Conservation (phyloP, 2,329 filamentous ascomycete species). For the Aspergillus sp. region DNA sequence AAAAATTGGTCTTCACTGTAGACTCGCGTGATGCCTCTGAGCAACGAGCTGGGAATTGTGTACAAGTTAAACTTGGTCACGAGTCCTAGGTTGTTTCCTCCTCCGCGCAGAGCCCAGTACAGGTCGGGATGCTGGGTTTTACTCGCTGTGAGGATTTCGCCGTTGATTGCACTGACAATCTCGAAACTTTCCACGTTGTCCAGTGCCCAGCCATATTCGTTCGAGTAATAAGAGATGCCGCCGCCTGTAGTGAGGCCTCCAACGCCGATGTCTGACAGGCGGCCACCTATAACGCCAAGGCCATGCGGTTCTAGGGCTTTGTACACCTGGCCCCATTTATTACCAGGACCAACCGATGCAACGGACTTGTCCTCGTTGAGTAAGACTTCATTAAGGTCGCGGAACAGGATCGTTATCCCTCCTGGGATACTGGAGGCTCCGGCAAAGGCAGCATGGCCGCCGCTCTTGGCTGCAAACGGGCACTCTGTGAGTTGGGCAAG, state of each 20-base stretch:
- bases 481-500: constrained; percentile 38
- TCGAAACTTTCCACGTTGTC: constrained; percentile 20
- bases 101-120: constrained; percentile 48
- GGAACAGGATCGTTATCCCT: constrained; percentile 42
- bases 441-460: constrained; percentile 62
- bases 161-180: constrained; percentile 15
- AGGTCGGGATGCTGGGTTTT: constrained; percentile 38
- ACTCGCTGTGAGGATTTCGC: constrained; percentile 38
- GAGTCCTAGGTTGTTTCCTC: constrained; percentile 45
- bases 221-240: constrained; percentile 17
- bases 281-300: constrained; percentile 41
- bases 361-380: constrained; percentile 34
- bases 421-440: constrained; percentile 56
- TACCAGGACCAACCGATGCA: constrained; percentile 39
- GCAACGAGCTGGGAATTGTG: constrained; percentile 40
- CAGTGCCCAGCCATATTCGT: constrained; percentile 16
- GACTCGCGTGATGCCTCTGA: constrained; percentile 45
- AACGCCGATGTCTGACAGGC: constrained; percentile 30
- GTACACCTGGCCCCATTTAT: constrained; percentile 42
- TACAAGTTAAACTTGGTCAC: constrained; percentile 48
- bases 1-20: constrained; percentile 36
- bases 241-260: constrained; percentile 31
- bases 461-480: constrained; percentile 60
- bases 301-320: constrained; percentile 34
- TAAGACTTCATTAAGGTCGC: constrained; percentile 33